Evolutionary conservation across 305 asterid genomes (phyloP).

Genomic region (Solanum hybrid): DNA sequence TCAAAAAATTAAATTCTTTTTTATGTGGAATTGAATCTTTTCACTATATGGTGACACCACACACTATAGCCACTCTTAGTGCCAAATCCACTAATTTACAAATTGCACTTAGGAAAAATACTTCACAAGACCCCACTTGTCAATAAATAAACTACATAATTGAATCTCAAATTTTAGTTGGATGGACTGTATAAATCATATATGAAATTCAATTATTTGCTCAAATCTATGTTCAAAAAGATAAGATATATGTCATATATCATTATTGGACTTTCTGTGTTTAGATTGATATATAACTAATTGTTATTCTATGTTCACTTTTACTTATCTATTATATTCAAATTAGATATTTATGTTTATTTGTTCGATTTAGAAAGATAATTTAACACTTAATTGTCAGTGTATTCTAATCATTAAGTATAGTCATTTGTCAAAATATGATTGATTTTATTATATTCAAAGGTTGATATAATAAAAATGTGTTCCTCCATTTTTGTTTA

Average conservation of each 20-base stretch:
- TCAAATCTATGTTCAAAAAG: background rate
- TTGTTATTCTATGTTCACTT: background rate
- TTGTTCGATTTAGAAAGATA: no score
- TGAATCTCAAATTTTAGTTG: background rate
- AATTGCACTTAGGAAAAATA: constrained; percentile 19
- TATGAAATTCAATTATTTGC: background rate
- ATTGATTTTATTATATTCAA: background rate
- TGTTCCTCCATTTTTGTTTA: no score
- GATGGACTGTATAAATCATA: background rate
- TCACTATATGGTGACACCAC: background rate
- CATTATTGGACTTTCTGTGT: background rate
- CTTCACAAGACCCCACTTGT: constrained; percentile 3
- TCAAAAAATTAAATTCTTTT: background rate
- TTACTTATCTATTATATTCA: background rate
- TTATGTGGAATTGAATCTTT: constrained; percentile 19
- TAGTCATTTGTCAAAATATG: no score
- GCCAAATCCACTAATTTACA: constrained; percentile 27
- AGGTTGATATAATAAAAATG: no score
- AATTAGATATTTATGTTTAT: no score
- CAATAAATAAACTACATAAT: background rate
- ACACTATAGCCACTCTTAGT: constrained; percentile 33
- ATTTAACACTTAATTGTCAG: no score
- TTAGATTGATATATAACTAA: no score
- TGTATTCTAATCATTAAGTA: no score
- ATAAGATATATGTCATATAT: background rate